Percentiles rank a stretch among this genome's conserved stretches.
phyloP scores from a whole-genome alignment of 345 rosid genomes.

The Eucalyptus erythrocorys region DNA sequence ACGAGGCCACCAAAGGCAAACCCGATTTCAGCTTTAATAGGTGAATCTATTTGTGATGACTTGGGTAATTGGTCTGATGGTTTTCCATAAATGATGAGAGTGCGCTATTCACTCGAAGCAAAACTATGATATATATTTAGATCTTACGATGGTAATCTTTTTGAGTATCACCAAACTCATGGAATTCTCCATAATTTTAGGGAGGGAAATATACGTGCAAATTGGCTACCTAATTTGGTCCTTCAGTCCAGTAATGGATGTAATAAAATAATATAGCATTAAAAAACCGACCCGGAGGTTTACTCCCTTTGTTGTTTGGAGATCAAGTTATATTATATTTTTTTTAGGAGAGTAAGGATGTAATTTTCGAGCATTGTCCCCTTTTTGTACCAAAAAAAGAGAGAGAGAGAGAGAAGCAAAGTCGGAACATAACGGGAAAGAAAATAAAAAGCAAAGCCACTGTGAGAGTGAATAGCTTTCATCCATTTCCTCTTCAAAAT shows the following conservation, averaged over 20 bases:
- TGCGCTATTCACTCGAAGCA: neutral
- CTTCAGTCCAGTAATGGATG: neutral
- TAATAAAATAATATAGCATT: neutral
- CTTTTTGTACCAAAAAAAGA: neutral
- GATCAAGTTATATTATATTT: neutral
- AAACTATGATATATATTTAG: fast-evolving
- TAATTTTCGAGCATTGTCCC: neutral
- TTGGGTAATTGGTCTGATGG: neutral
- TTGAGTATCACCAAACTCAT: neutral
- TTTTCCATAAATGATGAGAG: neutral
- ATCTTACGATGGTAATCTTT: neutral
- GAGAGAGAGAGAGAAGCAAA: neutral
- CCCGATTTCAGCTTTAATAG: neutral
- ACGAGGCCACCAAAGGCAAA: neutral
- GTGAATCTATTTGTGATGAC: neutral
- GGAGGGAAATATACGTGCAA: neutral
- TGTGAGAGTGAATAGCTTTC: neutral
- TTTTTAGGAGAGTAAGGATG: neutral
- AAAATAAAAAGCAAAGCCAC: neutral
- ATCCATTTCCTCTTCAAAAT: neutral
- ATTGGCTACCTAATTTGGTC: neutral
- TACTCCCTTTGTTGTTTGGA: neutral
- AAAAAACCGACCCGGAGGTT: neutral
- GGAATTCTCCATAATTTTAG: neutral
- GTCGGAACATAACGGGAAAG: neutral